A percentile compares a stretch with the other conserved stretches of the same genome.
Evolutionary conservation across 75 land plant species (phyloP).

Genomic region (Ceratopteris richardii): DNA sequence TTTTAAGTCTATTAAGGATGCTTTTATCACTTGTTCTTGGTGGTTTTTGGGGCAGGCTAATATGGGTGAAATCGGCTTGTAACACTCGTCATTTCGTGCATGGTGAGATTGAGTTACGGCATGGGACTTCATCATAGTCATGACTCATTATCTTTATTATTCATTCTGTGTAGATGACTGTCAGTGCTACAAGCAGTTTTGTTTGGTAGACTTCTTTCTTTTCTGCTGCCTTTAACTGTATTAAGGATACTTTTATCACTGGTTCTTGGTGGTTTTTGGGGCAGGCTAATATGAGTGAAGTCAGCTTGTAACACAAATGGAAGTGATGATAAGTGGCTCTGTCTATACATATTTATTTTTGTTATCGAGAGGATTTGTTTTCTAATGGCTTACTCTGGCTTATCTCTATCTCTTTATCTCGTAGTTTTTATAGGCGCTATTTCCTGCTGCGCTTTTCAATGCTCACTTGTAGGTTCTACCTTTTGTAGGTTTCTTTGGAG

Average conservation of each 20-base stretch:
- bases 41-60: neutral
- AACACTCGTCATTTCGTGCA: neutral
- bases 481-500: too few relatives aligned
- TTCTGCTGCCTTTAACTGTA: neutral
- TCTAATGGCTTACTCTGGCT: too few relatives aligned
- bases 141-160: neutral
- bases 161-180: neutral
- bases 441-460: too few relatives aligned
- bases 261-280: neutral
- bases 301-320: neutral
- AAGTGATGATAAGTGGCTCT: too few relatives aligned
- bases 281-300: neutral
- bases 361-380: too few relatives aligned
- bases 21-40: neutral
- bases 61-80: neutral
- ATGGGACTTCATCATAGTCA: constrained; percentile 2
- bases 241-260: neutral
- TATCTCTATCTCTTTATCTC: too few relatives aligned
- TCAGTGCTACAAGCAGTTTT: too few relatives aligned
- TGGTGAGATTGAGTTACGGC: constrained; percentile 30
- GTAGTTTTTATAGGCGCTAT: too few relatives aligned
- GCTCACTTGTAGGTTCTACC: too few relatives aligned
- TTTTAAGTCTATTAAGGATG: neutral
- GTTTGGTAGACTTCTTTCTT: neutral
- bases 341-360: too few relatives aligned